Evolutionary conservation across 768 basidiomycete genomes (phyloP).

Genomic region (Russula foetens): DNA sequence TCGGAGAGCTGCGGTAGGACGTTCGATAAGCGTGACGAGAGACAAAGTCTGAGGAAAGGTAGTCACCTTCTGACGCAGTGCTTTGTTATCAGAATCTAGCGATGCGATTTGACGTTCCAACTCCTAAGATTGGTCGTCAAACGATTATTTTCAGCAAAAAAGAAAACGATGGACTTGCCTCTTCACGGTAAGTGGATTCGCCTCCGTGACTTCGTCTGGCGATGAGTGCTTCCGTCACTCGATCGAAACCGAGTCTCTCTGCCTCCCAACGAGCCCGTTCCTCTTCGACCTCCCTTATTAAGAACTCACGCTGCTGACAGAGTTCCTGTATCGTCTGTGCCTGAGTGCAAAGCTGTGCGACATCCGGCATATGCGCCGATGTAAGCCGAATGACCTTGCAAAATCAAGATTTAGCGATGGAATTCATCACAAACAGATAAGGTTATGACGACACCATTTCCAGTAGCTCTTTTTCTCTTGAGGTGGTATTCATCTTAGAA

Average conservation of each 20-base stretch:
- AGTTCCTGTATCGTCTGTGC: slow-evolving; percentile 54
- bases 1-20: slow-evolving; percentile 42
- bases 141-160: background rate
- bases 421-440: slow-evolving; percentile 1
- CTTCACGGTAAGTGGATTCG: slow-evolving; percentile 31
- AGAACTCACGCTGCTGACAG: slow-evolving; percentile 48
- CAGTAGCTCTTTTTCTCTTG: slow-evolving; percentile 42
- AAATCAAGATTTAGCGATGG: background rate
- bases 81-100: slow-evolving; percentile 53
- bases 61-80: slow-evolving; percentile 51
- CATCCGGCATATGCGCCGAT: slow-evolving; percentile 30
- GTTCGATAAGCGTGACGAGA: background rate
- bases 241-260: slow-evolving; percentile 56
- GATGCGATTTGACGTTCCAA: slow-evolving; percentile 41
- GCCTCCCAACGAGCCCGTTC: slow-evolving; percentile 53
- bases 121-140: slow-evolving; percentile 35
- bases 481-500: slow-evolving; percentile 22
- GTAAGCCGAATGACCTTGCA: slow-evolving; percentile 43
- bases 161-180: slow-evolving; percentile 31
- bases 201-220: slow-evolving; percentile 37
- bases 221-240: slow-evolving; percentile 61
- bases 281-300: slow-evolving; percentile 45
- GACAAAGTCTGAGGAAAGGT: background rate
- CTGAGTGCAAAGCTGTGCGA: slow-evolving; percentile 44
- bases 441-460: slow-evolving; percentile 44